A percentile compares a stretch with the other conserved stretches of the same genome.
phyloP scores from a whole-genome alignment of 345 rosid species.

The Leavenworthia alabamica region DNA sequence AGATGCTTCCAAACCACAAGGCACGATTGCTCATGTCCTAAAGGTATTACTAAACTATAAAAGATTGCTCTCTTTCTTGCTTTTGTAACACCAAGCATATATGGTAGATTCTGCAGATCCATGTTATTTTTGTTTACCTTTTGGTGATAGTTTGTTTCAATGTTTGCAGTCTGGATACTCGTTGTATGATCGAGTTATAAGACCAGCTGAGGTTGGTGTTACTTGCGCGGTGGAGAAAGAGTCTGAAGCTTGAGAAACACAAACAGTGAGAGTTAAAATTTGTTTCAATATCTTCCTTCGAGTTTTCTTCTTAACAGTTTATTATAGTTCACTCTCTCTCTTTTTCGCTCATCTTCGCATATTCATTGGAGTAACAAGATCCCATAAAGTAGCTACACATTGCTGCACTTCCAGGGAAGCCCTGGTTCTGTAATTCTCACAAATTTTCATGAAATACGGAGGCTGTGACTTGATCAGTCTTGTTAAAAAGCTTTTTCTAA shows the following conservation, averaged over 20 bases:
- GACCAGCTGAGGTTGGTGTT: slow-evolving; percentile 97
- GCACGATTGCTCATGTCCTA: slow-evolving; percentile 72
- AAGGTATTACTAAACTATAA: slow-evolving; percentile 48
- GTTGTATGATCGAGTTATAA: slow-evolving; percentile 67
- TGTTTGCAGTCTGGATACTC: slow-evolving; percentile 67
- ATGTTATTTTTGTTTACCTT: not conserved
- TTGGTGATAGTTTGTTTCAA: not conserved
- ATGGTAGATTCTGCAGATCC: not conserved
- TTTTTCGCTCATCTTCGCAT: not conserved
- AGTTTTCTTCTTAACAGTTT: not conserved
- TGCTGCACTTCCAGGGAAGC: slow-evolving; percentile 9
- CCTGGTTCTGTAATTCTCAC: slow-evolving; percentile 16
- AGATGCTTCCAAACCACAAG: slow-evolving; percentile 77
- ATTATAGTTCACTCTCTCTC: not conserved
- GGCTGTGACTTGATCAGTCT: not conserved
- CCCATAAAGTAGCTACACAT: slow-evolving; percentile 8
- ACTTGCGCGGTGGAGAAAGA: slow-evolving; percentile 44
- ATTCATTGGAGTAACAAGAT: slow-evolving; percentile 19
- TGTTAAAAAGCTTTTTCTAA: not conserved
- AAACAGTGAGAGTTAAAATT: not conserved
- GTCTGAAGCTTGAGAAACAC: slow-evolving; percentile 33
- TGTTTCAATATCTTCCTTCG: slow-evolving; percentile 7
- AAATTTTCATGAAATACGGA: not conserved
- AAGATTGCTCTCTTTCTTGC: not conserved
- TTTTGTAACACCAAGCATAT: not conserved